Base-by-base conservation (phyloP, 129 eudicot genomes). In the Erigeron canadensis region DNA sequence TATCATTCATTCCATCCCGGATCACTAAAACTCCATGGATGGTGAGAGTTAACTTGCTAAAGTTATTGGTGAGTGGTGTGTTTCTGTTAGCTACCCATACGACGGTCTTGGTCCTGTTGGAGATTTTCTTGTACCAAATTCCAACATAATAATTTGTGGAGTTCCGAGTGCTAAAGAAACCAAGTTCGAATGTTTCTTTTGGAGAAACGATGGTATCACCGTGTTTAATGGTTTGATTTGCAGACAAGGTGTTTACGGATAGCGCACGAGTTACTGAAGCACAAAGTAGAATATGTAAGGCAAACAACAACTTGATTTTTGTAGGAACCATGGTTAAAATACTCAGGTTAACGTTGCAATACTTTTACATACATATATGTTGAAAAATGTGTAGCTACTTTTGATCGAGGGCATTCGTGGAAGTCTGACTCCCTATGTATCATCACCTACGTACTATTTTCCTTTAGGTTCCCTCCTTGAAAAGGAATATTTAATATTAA, bases 1-100 rank as follows among this genome's bases (percentile, higher is more conserved):
- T 47, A 10, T 8, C 21, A 8, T 71, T 28, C 0, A 75, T 45
- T 15, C 28, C 51, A 3, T 74, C 41, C 2, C 68, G 69, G 34
- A 84, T 43, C 19, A 59, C 34, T 5, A 84, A 58, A 9, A 18
- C 23, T 43, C 82, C 82, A 0, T 67, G 38, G 5, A 40, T 0
- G 5, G 47, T 76, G 17, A 81, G 67, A 17, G 41, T 37, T 4
- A 81, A 18, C 17, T 74, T 45, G 9, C 76, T 75, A 13, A 80
- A 38, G 17, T 40, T 63, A 17, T 72, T 17, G 7, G 19, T 54
- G 47, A 84, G 70, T 15, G 89, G 86, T 8, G n/a, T 15, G 63
- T 78, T 67, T 37, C 81, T 45, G 47, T 84, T 84, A 51, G 89
- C 85, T 8, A 81, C 83, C 86, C 89, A 81, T 0, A 73, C 68